A percentile compares a stretch with the other conserved stretches of the same genome.
Evolutionary conservation across 768 basidiomycete species (phyloP).

Genomic region (Daedalea quercina): DNA sequence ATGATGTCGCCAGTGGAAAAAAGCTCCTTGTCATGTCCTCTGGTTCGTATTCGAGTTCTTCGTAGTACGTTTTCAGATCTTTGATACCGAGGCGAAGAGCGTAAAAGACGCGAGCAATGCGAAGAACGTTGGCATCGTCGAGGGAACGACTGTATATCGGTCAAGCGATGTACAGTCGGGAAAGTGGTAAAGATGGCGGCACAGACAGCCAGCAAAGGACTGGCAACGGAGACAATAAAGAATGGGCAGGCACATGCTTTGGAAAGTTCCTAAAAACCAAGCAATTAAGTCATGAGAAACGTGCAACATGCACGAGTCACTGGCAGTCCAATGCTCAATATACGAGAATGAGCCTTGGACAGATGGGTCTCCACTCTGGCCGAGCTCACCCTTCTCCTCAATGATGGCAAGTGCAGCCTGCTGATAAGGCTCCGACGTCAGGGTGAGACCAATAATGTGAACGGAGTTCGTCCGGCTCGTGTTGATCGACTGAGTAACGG

Average conservation of each 20-base stretch:
- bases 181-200: background rate
- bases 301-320: background rate
- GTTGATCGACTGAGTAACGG: background rate
- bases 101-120: background rate
- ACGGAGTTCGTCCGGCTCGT: background rate
- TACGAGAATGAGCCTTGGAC: conserved; percentile 2
- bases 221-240: background rate
- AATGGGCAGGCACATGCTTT: background rate
- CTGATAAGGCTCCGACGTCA: background rate
- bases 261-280: background rate
- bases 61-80: background rate
- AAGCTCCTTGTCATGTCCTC: no score
- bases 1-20: no score
- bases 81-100: background rate
- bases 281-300: background rate
- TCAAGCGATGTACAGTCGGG: background rate
- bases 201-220: conserved; percentile 1
- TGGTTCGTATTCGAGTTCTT: background rate
- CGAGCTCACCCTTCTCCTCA: background rate
- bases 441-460: background rate
- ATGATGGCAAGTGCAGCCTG: background rate
- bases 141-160: conserved; percentile 3
- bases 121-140: background rate
- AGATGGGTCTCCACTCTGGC: background rate
- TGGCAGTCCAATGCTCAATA: background rate